A percentile compares a stretch with the other conserved stretches of the same genome.
phyloP scores from a whole-genome alignment of 129 eudicot genomes.

The Mikania micrantha region DNA sequence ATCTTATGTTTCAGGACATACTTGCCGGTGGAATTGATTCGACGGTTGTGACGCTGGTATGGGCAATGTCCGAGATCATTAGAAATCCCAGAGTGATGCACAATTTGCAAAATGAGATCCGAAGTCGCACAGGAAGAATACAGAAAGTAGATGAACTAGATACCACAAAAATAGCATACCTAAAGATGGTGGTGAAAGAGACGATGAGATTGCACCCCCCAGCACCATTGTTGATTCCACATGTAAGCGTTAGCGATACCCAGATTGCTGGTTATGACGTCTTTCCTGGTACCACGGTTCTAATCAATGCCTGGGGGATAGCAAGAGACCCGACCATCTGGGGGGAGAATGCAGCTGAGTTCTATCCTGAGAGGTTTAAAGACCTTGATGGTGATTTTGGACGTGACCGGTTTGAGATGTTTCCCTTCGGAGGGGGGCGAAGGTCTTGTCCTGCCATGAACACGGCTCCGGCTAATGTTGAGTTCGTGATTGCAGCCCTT shows the following conservation, averaged over 20 bases:
- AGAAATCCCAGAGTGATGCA: conserved; percentile 16
- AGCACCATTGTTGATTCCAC: conserved; percentile 40
- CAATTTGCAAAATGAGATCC: conserved; percentile 27
- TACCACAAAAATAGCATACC: too few species aligned
- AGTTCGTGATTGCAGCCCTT: too few species aligned
- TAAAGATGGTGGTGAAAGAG: too few species aligned
- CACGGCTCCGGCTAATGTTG: too few species aligned
- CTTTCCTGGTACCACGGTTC: too few species aligned
- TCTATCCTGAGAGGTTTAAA: conserved; percentile 25
- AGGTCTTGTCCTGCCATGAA: conserved; percentile 15
- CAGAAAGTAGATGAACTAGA: too few species aligned
- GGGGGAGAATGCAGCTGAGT: conserved; percentile 15
- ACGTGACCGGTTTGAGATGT: conserved; percentile 5
- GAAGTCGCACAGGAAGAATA: conserved; percentile 7
- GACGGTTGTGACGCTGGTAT: too few species aligned
- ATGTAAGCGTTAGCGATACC: conserved; percentile 15
- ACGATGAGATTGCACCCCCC: too few species aligned
- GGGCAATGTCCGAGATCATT: too few species aligned
- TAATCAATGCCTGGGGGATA: too few species aligned
- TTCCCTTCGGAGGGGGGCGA: conserved; percentile 20
- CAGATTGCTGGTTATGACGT: conserved; percentile 14
- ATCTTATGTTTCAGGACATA: too few species aligned
- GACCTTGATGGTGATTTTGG: conserved; percentile 14
- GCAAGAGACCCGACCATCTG: conserved; percentile 12
- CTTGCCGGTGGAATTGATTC: too few species aligned